phyloP scores from a whole-genome alignment of 108 stramenopile genomes.

The Discostella pseudostelligera region DNA sequence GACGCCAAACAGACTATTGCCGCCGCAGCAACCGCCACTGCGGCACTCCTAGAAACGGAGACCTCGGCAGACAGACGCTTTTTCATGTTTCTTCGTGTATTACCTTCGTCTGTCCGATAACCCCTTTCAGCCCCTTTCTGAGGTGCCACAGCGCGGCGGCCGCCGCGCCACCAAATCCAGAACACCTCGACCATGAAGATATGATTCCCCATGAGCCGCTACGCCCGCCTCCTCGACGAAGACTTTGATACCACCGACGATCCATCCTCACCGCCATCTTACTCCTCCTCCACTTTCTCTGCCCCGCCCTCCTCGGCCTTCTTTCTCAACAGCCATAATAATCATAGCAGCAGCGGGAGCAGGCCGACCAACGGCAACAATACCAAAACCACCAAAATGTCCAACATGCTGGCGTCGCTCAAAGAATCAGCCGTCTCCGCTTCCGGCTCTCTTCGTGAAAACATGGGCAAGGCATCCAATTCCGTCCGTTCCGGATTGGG shows the following conservation, averaged over 20 bases:
- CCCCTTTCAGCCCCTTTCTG: no score
- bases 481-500: constrained; percentile 25
- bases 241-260: constrained; percentile 13
- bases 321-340: no score
- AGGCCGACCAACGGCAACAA: neutral
- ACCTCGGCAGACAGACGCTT: no score
- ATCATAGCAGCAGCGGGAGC: neutral
- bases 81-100: no score
- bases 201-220: constrained; percentile 35
- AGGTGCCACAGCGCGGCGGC: no score
- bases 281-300: neutral
- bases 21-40: no score
- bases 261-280: neutral
- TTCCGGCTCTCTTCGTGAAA: constrained; percentile 12
- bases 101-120: no score
- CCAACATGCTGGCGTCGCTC: constrained; percentile 27
- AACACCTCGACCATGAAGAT: no score
- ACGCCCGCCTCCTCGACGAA: constrained; percentile 39
- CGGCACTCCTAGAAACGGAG: no score
- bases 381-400: constrained; percentile 2
- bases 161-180: no score
- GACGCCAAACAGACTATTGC: no score
- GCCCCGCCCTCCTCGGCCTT: constrained; percentile 10
- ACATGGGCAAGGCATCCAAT: constrained; percentile 14
- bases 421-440: constrained; percentile 34